A percentile compares a stretch with the other conserved stretches of the same genome.
Evolutionary conservation across 371 early-diverging fungal species (phyloP).

Genomic region (Nematocida ironsii): DNA sequence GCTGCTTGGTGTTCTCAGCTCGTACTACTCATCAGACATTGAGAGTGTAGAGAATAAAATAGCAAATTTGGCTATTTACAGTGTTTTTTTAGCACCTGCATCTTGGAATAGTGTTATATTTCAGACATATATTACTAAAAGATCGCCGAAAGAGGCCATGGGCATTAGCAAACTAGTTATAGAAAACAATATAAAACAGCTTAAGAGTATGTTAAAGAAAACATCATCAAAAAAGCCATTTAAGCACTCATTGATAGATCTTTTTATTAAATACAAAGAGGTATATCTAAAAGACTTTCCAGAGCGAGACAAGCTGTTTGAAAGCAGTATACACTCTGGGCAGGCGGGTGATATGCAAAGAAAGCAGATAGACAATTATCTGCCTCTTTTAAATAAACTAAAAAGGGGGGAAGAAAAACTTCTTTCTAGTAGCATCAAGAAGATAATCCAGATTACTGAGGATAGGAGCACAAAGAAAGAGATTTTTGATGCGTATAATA

Average conservation of each 20-base stretch:
- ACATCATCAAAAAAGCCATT: background rate
- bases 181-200: constrained; percentile 9
- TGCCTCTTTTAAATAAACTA: background rate
- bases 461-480: background rate
- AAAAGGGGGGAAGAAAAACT: background rate
- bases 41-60: constrained; percentile 5
- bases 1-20: background rate
- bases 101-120: constrained; percentile 14
- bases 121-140: constrained; percentile 19
- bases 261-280: constrained; percentile 1
- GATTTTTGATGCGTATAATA: constrained; percentile 29
- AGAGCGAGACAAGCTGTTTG: constrained; percentile 35
- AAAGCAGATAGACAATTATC: background rate
- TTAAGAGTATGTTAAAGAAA: constrained; percentile 16
- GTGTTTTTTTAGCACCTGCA: constrained; percentile 37
- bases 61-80: constrained; percentile 23
- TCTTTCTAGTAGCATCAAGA: constrained; percentile 11
- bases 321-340: background rate
- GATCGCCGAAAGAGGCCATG: background rate
- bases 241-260: background rate
- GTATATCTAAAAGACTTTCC: background rate
- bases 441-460: background rate
- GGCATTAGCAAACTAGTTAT: background rate
- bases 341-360: constrained; percentile 34
- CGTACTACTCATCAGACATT: background rate